Evolutionary conservation across 176 grass and related monocot species (phyloP).

Genomic region (Luzula sylvatica): DNA sequence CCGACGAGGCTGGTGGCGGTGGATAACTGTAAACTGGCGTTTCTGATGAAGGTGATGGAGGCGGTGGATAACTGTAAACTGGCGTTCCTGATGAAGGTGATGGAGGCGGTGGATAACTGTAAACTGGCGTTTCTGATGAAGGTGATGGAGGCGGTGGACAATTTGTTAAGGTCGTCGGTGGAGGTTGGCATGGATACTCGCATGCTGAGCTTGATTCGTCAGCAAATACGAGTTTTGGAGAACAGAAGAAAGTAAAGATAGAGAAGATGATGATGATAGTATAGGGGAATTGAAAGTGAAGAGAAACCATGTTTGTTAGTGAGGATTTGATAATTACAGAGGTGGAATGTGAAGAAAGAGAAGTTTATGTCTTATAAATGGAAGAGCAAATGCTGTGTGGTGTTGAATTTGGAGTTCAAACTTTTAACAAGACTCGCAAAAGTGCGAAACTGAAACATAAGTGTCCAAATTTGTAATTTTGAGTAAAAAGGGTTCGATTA

Average conservation of each 20-base stretch:
- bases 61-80: conserved; percentile 3
- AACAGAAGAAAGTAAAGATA: not conserved
- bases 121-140: conserved; percentile 5
- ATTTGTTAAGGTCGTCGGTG: not conserved
- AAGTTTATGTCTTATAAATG: too few species aligned
- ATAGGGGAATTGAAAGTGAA: not conserved
- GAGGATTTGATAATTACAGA: not conserved
- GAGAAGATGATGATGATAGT: not conserved
- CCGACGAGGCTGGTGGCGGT: not conserved
- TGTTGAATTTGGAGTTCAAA: too few species aligned
- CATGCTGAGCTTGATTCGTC: conserved; percentile 5
- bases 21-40: conserved; percentile 6
- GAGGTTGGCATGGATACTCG: conserved; percentile 7
- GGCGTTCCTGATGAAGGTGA: conserved; percentile 2
- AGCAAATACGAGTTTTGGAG: not conserved
- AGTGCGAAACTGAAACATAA: too few species aligned
- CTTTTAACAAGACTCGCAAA: too few species aligned
- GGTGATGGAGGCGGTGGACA: not conserved
- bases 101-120: conserved; percentile 1
- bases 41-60: not conserved
- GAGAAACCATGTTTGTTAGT: not conserved
- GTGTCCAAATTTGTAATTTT: too few species aligned
- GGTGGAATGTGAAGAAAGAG: not conserved
- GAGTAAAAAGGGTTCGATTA: too few species aligned
- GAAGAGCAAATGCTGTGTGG: too few species aligned